Conservation (phyloP, 371 early-diverging fungal species). For the Entomophthora muscae region DNA sequence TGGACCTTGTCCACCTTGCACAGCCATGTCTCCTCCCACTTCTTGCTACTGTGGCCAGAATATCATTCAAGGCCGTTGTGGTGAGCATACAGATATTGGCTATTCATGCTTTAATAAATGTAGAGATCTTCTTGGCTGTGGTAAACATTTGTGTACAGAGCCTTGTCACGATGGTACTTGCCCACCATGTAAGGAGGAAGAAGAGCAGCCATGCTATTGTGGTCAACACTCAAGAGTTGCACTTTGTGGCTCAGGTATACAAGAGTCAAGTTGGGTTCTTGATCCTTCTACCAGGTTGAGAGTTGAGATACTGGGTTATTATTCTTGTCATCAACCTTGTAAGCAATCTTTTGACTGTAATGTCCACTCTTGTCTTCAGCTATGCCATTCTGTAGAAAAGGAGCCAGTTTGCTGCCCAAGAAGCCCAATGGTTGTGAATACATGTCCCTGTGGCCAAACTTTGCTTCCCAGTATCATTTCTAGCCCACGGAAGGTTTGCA, state of each 20-base stretch:
- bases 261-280: constrained; percentile 13
- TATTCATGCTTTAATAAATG: constrained; percentile 47
- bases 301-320: constrained; percentile 27
- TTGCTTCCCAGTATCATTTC: constrained; percentile 17
- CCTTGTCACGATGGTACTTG: constrained; percentile 53
- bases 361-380: constrained; percentile 46
- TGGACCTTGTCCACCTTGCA: constrained; percentile 86
- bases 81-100: constrained; percentile 38
- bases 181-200: constrained; percentile 32
- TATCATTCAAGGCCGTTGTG: constrained; percentile 40
- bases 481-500: constrained; percentile 33
- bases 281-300: constrained; percentile 8
- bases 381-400: constrained; percentile 43
- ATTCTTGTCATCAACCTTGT: constrained; percentile 39
- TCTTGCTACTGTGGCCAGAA: constrained; percentile 68
- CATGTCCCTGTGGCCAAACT: constrained; percentile 74
- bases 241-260: constrained; percentile 35
- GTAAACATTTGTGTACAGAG: constrained; percentile 39
- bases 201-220: constrained; percentile 48
- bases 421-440: constrained; percentile 34
- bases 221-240: constrained; percentile 33
- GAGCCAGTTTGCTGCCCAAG: constrained; percentile 42
- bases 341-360: constrained; percentile 42
- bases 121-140: constrained; percentile 49
- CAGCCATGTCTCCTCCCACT: constrained; percentile 46